Percentiles rank a stretch among this genome's conserved stretches.
These are phyloP conservation scores for Exophiala dermatitidis DNA, from an alignment of 2,329 filamentous ascomycete species.

Conservation along the genomic window DNA sequence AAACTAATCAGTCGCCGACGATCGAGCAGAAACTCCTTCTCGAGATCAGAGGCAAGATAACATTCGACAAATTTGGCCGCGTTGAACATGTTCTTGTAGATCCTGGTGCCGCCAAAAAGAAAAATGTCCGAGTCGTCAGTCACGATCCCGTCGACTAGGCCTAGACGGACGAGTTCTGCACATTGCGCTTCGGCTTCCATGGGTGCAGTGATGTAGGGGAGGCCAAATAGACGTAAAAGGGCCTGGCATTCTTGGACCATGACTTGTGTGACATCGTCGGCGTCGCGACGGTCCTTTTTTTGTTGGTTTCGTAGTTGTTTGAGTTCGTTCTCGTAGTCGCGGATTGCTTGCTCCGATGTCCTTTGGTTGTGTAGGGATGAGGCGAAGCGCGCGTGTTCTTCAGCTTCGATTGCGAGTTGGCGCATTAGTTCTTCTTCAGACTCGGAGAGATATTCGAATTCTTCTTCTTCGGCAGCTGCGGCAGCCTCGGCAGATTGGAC, in stretches of 20 bases:
- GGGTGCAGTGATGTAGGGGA: constrained; percentile 93
- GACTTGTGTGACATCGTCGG: constrained; percentile 90
- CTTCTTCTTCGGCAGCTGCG: constrained; percentile 27
- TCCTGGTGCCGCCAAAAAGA: constrained; percentile 86
- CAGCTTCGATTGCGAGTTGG: constrained; percentile 80
- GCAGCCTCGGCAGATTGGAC: neutral
- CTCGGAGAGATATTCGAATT: constrained; percentile 61
- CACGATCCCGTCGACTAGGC: constrained; percentile 92
- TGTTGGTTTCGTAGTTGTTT: constrained; percentile 85
- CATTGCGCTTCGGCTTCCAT: constrained; percentile 99
- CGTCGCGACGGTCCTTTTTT: constrained; percentile 90
- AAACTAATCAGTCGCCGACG: constrained; percentile 82
- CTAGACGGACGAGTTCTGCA: constrained; percentile 76
- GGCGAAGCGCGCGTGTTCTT: constrained; percentile 90
- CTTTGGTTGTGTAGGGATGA: constrained; percentile 66
- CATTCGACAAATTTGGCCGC: constrained; percentile 97
- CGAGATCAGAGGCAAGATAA: constrained; percentile 75
- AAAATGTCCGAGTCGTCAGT: constrained; percentile 97
- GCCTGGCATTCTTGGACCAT: constrained; percentile 96
- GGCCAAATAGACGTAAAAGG: constrained; percentile 78
- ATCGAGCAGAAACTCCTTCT: constrained; percentile 80
- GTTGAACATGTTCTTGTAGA: constrained; percentile 99
- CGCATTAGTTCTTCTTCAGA: constrained; percentile 82
- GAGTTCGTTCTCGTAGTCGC: constrained; percentile 80
- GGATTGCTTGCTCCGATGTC: constrained; percentile 59